Conservation (phyloP, 2,329 filamentous ascomycete species). For the Daldinia eschscholtzii region DNA sequence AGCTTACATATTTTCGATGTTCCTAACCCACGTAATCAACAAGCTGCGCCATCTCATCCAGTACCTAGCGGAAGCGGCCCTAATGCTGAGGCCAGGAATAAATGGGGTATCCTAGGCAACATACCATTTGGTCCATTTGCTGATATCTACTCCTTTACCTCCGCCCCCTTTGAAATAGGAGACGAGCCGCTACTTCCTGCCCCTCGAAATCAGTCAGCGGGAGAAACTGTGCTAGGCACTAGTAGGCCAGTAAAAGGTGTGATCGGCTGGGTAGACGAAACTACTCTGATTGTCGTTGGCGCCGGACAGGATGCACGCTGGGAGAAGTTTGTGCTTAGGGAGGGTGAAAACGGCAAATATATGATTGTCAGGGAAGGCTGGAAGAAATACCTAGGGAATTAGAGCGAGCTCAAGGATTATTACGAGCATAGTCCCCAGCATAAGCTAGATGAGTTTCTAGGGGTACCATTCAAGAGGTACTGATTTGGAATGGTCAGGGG, state of each 20-base stretch:
- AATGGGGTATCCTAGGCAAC: slow-evolving; percentile 88
- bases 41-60: slow-evolving; percentile 37
- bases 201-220: slow-evolving; percentile 44
- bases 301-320: slow-evolving; percentile 84
- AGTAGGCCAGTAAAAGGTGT: slow-evolving; percentile 80
- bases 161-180: slow-evolving; percentile 83
- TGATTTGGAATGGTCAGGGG: slow-evolving; percentile 32
- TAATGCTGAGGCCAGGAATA: slow-evolving; percentile 70
- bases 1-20: slow-evolving; percentile 96
- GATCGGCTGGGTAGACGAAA: slow-evolving; percentile 85
- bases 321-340: slow-evolving; percentile 85
- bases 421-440: slow-evolving; percentile 25
- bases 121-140: slow-evolving; percentile 91
- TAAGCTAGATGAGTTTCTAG: background rate
- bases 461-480: slow-evolving; percentile 16
- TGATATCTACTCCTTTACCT: slow-evolving; percentile 88
- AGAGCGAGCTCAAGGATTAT: slow-evolving; percentile 25
- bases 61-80: slow-evolving; percentile 41
- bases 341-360: slow-evolving; percentile 75
- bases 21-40: slow-evolving; percentile 64
- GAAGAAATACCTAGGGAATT: slow-evolving; percentile 76
- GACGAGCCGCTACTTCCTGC: slow-evolving; percentile 72
- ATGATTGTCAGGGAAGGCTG: slow-evolving; percentile 80
- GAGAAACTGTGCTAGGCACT: slow-evolving; percentile 60
- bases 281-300: slow-evolving; percentile 80